These are phyloP conservation scores for Deakozyma indianensis DNA, from an alignment of 805 yeast genomes.

Conservation along the genomic window DNA sequence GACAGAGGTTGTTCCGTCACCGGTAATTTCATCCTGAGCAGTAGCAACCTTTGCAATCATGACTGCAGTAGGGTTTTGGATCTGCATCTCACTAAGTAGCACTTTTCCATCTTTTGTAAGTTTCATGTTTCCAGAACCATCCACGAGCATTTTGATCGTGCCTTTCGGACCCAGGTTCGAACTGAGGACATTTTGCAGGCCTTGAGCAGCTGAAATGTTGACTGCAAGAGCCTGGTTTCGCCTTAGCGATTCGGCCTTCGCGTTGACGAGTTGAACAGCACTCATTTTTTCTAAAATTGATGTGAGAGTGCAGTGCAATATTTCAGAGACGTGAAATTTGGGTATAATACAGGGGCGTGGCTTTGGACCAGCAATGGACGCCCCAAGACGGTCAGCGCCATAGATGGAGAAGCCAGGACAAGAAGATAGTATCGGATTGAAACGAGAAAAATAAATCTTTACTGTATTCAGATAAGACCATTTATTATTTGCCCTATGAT, in stretches of 20 bases:
- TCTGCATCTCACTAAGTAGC: slow-evolving; percentile 88
- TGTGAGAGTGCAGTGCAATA: too few species aligned
- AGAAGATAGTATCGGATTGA: too few species aligned
- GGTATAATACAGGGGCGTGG: too few species aligned
- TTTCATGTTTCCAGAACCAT: slow-evolving; percentile 91
- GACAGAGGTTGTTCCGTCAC: slow-evolving; percentile 97
- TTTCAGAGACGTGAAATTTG: too few species aligned
- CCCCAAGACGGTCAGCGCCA: too few species aligned
- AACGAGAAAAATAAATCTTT: too few species aligned
- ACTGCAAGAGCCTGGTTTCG: slow-evolving; percentile 92
- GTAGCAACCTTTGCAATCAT: slow-evolving; percentile 92
- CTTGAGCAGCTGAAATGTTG: slow-evolving; percentile 92
- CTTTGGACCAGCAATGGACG: too few species aligned
- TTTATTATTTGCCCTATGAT: too few species aligned
- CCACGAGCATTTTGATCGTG: slow-evolving; percentile 89
- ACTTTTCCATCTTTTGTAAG: slow-evolving; percentile 97
- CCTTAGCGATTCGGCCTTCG: slow-evolving; percentile 94
- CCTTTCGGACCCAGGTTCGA: slow-evolving; percentile 96
- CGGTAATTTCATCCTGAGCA: slow-evolving; percentile 98
- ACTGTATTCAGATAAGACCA: too few species aligned
- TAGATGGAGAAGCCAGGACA: too few species aligned
- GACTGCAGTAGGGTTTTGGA: slow-evolving; percentile 79
- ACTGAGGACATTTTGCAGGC: slow-evolving; percentile 81
- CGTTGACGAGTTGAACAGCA: slow-evolving; percentile 70
- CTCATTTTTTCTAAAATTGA: background rate